Conservation (phyloP, 75 land plant species). For the Isoetes taiwanensis region DNA sequence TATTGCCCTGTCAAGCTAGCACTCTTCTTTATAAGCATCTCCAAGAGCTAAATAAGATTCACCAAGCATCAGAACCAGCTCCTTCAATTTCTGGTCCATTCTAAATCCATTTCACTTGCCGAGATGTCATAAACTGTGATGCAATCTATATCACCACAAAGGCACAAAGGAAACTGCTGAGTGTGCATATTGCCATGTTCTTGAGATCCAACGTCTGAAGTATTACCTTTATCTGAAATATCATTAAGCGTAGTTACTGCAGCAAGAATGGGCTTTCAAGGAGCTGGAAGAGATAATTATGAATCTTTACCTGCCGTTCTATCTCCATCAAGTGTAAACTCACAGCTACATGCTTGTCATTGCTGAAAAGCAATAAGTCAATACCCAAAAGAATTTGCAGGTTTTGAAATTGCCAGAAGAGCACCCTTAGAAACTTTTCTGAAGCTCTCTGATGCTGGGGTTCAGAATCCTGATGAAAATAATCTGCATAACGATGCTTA, state of each 20-base stretch:
- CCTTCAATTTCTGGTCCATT: slow-evolving; percentile 79
- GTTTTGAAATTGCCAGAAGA: slow-evolving; percentile 96
- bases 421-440: slow-evolving; percentile 75
- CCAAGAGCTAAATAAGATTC: slow-evolving; percentile 97
- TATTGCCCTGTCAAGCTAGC: slow-evolving; percentile 53
- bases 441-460: slow-evolving; percentile 29
- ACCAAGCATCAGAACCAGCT: slow-evolving; percentile 82
- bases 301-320: slow-evolving; percentile 58
- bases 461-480: slow-evolving; percentile 54
- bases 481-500: slow-evolving; percentile 32
- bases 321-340: slow-evolving; percentile 97
- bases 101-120: slow-evolving; percentile 65
- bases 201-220: no score
- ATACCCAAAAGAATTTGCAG: slow-evolving; percentile 92
- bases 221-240: no score
- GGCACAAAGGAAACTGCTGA: slow-evolving; percentile 43
- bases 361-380: slow-evolving; percentile 91
- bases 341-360: slow-evolving; percentile 95
- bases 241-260: no score
- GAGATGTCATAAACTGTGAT: slow-evolving; percentile 87
- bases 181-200: no score
- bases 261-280: no score
- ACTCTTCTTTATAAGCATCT: slow-evolving; percentile 80
- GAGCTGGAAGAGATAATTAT: background rate
- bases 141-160: slow-evolving; percentile 89